Base-by-base conservation (phyloP, 108 stramenopile species). In the Cyclotella sp. region DNA sequence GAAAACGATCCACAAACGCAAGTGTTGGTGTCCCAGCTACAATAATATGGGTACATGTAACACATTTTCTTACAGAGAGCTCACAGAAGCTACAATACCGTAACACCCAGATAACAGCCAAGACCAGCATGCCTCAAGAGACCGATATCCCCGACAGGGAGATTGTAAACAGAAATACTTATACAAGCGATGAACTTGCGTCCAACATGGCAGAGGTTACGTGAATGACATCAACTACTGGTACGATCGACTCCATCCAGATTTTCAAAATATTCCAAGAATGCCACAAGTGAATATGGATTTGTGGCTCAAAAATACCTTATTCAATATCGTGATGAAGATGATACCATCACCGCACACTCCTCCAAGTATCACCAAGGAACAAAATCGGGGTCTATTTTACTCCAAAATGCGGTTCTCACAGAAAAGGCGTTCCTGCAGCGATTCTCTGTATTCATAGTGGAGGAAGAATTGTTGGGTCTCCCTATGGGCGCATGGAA, bases 391-490 rank as follows among this genome's bases (percentile, higher is more conserved):
- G 63, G 21, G 45, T 46, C 0, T 64, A 45, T 22, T 45, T 26
- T 27, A 22, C 18, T 46, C 42, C 63, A 24, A 46, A 10, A 11
- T 9, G 21, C 26, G 18, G 13, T 64, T 13, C 26, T 16, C 28
- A 24, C 34, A 68, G n/a, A 27, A 34, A 68, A 34, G 18, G 51
- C 22, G 19, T 49, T 9, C 46, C 67, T 26, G 67, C 67, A 10
- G 54, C 65, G 21, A 40, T 76, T 0, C 10, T 76, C 45, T 76
- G 58, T 41, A 76, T 76, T 18, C 75, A 76, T 55, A 55, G 65
- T 0, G 75, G 75, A n/a, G 75, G 75, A 21, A 45, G 75, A 49
- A 49, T 76, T 10, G 22, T 68, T 3, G 75, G 75, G 9, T 40
- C 66, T 11, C 12, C 61, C 15, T 19, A 21, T 43, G 28, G 51